Evolutionary conservation across 371 early-diverging fungal genomes (phyloP).

Genomic region (Parasitella parasitica): DNA sequence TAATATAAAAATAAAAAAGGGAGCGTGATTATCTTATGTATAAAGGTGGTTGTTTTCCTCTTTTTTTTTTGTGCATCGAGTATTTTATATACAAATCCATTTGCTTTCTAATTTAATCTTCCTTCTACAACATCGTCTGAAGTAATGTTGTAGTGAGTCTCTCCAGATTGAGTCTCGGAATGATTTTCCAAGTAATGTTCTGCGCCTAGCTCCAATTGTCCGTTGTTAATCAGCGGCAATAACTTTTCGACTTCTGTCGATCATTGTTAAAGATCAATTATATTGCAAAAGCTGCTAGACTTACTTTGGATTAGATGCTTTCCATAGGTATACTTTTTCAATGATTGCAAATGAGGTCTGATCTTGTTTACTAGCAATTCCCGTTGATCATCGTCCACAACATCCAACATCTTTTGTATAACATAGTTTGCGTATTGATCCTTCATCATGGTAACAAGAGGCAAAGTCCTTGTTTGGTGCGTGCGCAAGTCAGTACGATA

Average conservation of each 20-base stretch:
- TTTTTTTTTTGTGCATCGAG: constrained; percentile 1
- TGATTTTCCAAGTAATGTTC: constrained; percentile 1
- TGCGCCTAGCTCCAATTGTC: constrained; percentile 5
- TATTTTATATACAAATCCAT: constrained; percentile 1
- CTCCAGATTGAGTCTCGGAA: not conserved
- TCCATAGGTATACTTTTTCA: constrained; percentile 96
- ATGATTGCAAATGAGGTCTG: constrained; percentile 85
- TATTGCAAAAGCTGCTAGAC: constrained; percentile 7
- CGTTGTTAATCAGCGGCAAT: constrained; percentile 31
- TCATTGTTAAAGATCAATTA: too few relatives aligned
- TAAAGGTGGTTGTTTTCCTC: not conserved
- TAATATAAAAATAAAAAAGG: constrained; percentile 5
- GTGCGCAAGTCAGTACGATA: too few relatives aligned
- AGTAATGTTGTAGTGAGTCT: not conserved
- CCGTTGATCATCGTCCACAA: constrained; percentile 86
- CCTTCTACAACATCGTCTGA: not conserved
- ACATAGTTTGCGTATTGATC: constrained; percentile 99
- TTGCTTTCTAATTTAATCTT: constrained; percentile 8
- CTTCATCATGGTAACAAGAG: constrained; percentile 94
- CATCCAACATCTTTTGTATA: constrained; percentile 99
- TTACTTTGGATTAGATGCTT: constrained; percentile 89
- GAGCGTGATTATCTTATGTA: not conserved
- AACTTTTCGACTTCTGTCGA: constrained; percentile 47
- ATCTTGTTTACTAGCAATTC: constrained; percentile 85
- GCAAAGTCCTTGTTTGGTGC: constrained; percentile 60